These are phyloP conservation scores for Candida easanensis DNA, from an alignment of 805 yeast species.

Conservation along the genomic window DNA sequence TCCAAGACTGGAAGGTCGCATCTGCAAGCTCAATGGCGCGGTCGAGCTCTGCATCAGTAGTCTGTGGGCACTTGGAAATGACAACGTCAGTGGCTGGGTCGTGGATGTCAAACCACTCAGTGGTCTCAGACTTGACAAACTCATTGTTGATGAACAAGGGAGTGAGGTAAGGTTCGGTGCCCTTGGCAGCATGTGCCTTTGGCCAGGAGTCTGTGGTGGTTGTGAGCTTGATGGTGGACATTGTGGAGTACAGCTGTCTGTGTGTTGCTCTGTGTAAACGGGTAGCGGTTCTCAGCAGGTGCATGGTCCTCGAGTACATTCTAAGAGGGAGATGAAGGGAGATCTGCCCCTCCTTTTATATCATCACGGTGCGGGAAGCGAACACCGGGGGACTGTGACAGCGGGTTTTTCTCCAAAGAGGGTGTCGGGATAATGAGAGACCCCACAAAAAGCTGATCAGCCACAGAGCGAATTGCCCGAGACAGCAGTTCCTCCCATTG, in stretches of 20 bases:
- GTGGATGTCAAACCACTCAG: conserved; percentile 61
- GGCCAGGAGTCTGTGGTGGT: conserved; percentile 40
- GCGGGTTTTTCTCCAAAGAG: not conserved
- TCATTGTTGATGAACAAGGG: conserved; percentile 47
- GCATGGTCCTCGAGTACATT: too few relatives aligned
- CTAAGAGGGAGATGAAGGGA: not conserved
- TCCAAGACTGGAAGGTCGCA: conserved; percentile 45
- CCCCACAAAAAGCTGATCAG: not conserved
- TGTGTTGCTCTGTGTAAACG: not conserved
- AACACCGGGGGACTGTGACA: not conserved
- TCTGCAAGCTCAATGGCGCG: conserved; percentile 65
- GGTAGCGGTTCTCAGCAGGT: too few relatives aligned
- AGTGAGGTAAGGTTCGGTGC: conserved; percentile 44
- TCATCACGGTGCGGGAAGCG: not conserved
- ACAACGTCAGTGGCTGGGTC: conserved; percentile 72
- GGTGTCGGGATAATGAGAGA: too few relatives aligned
- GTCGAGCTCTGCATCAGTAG: conserved; percentile 59
- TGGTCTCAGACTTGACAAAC: conserved; percentile 43
- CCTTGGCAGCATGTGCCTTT: conserved; percentile 34
- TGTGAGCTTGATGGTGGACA: conserved; percentile 23
- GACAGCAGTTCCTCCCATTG: not conserved
- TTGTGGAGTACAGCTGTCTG: not conserved
- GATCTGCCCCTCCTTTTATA: not conserved
- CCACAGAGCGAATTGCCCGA: not conserved
- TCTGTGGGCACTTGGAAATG: conserved; percentile 67